Percentiles rank a stretch among this genome's conserved stretches.
These are phyloP conservation scores for Schizophyllum commune DNA, from an alignment of 1,284 basidiomycete genomes.

Conservation along the genomic window DNA sequence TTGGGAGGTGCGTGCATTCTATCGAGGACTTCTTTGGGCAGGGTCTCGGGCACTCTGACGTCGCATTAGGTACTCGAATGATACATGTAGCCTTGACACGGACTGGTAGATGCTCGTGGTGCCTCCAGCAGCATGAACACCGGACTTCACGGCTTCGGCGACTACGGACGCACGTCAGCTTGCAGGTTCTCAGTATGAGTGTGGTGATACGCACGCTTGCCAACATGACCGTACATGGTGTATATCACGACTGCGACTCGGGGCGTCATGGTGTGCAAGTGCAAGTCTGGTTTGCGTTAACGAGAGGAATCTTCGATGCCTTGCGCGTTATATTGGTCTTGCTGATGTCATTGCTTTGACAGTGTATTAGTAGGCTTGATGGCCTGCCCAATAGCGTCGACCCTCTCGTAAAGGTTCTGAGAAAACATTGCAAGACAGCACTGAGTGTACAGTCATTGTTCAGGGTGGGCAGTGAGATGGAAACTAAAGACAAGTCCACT, in stretches of 20 bases:
- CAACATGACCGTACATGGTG: conserved; percentile 77
- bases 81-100: conserved; percentile 19
- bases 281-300: neutral
- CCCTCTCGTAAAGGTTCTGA: no score
- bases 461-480: no score
- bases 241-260: conserved; percentile 80
- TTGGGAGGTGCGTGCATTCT: conserved; percentile 75
- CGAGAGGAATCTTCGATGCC: neutral
- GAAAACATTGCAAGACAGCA: no score
- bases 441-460: no score
- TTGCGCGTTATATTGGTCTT: neutral
- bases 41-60: conserved; percentile 74
- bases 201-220: conserved; percentile 41
- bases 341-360: neutral
- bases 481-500: no score
- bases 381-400: no score
- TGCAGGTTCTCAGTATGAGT: neutral
- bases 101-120: conserved; percentile 67
- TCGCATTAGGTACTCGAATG: neutral
- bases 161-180: conserved; percentile 32
- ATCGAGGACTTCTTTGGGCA: conserved; percentile 64
- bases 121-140: conserved; percentile 68
- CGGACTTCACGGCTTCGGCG: conserved; percentile 72
- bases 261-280: conserved; percentile 29
- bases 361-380: neutral